Conservation (phyloP, 192 early-diverging fungal species). For the Neocallimastix lanati region DNA sequence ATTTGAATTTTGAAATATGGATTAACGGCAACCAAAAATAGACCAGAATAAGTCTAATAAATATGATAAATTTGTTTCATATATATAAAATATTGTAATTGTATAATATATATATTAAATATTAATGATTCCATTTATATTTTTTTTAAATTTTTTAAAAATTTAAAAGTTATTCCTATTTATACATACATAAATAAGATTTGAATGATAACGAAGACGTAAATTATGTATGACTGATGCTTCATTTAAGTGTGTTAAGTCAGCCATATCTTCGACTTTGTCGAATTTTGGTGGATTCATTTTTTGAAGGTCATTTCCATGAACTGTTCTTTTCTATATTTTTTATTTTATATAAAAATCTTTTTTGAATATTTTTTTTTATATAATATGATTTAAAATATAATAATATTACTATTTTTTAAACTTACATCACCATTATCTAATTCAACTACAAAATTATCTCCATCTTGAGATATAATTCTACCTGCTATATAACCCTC, state of each 20-base stretch:
- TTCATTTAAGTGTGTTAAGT: slow-evolving; percentile 88
- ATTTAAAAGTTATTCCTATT: too few relatives aligned
- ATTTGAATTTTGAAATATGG: slow-evolving; percentile 86
- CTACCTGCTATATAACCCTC: slow-evolving; percentile 77
- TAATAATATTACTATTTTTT: too few relatives aligned
- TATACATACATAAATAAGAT: slow-evolving; percentile 80
- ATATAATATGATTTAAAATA: too few relatives aligned
- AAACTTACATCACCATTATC: slow-evolving; percentile 54
- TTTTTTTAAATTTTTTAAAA: too few relatives aligned
- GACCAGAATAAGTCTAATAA: slow-evolving; percentile 99
- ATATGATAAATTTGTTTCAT: too few relatives aligned
- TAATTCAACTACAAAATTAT: slow-evolving; percentile 53
- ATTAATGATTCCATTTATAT: too few relatives aligned
- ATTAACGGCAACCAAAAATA: slow-evolving; percentile 95
- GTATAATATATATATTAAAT: too few relatives aligned
- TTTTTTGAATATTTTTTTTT: too few relatives aligned
- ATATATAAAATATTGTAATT: too few relatives aligned
- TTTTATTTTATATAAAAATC: background rate
- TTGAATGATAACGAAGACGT: slow-evolving; percentile 67
- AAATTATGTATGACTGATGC: slow-evolving; percentile 97
- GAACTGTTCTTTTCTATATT: slow-evolving; percentile 42
- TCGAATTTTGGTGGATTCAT: slow-evolving; percentile 99
- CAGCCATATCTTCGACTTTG: slow-evolving; percentile 96
- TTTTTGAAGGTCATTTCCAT: slow-evolving; percentile 69
- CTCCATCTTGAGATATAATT: slow-evolving; percentile 53